Conservation (phyloP, 164 flowering plant species). For the Sextonia rubra region DNA sequence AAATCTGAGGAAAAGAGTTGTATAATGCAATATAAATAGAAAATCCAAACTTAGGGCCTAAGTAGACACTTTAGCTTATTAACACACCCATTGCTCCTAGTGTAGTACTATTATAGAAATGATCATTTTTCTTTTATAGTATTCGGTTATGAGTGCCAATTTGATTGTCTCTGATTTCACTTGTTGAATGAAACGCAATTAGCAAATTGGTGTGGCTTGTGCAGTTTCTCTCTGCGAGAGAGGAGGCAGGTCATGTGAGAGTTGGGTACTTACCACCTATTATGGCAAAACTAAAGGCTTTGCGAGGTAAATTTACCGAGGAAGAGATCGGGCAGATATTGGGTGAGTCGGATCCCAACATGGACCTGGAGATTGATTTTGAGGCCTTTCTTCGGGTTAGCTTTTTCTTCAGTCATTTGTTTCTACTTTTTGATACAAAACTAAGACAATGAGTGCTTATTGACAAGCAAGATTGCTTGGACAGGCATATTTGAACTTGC, state of each 20-base stretch:
- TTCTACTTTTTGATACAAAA: conserved; percentile 6
- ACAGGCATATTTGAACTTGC: conserved; percentile 65
- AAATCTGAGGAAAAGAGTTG: no score
- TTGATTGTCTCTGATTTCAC: background rate
- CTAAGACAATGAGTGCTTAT: background rate
- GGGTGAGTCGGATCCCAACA: conserved; percentile 39
- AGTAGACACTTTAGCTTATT: no score
- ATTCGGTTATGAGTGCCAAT: background rate
- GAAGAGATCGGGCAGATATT: conserved; percentile 53
- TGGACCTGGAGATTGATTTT: conserved; percentile 58
- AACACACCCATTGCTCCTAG: no score
- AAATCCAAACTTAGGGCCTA: no score
- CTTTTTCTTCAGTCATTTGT: background rate
- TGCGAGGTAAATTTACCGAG: conserved; percentile 41
- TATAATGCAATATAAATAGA: no score
- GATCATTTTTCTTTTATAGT: background rate
- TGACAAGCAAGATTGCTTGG: conserved; percentile 8
- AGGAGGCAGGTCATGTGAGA: conserved; percentile 27
- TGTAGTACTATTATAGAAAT: background rate
- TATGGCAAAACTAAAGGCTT: conserved; percentile 55
- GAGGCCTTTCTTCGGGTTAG: conserved; percentile 77
- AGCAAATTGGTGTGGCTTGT: conserved; percentile 1
- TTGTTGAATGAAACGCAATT: background rate
- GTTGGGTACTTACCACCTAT: conserved; percentile 65
- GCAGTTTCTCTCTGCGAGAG: conserved; percentile 45